Evolutionary conservation across 106 monocot genomes (phyloP).

Genomic region (Alisma plantagoaquatica): DNA sequence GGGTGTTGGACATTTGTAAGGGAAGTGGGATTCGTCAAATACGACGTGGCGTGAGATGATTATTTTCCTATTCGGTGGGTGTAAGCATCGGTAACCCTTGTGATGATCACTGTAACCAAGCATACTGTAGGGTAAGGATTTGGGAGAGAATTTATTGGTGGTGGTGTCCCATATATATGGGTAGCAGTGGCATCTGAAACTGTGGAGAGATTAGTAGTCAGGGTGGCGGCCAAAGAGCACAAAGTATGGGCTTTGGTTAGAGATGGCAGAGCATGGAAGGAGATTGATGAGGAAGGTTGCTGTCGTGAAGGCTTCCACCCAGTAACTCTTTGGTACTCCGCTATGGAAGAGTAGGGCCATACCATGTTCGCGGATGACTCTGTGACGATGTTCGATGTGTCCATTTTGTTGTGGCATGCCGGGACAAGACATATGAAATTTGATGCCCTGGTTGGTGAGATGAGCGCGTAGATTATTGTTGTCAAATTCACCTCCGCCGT

Average conservation of each 20-base stretch:
- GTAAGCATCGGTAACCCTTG: no score
- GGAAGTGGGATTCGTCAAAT: background rate
- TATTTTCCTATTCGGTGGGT: background rate
- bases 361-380: background rate
- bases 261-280: background rate
- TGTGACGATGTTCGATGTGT: background rate
- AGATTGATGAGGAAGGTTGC: constrained; percentile 1
- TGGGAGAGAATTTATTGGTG: background rate
- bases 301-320: constrained; percentile 1
- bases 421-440: background rate
- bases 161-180: background rate
- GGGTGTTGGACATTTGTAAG: background rate
- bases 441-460: background rate
- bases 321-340: background rate
- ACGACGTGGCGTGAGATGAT: background rate
- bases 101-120: no score
- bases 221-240: no score
- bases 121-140: background rate
- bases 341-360: background rate
- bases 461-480: background rate
- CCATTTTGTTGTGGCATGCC: background rate
- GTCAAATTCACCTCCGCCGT: background rate
- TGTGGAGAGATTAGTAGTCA: no score
- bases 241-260: no score
- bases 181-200: background rate